Percentiles rank a stretch among this genome's conserved stretches.
Conservation (phyloP, 805 yeast genomes). For the Nakazawaea holstii region DNA sequence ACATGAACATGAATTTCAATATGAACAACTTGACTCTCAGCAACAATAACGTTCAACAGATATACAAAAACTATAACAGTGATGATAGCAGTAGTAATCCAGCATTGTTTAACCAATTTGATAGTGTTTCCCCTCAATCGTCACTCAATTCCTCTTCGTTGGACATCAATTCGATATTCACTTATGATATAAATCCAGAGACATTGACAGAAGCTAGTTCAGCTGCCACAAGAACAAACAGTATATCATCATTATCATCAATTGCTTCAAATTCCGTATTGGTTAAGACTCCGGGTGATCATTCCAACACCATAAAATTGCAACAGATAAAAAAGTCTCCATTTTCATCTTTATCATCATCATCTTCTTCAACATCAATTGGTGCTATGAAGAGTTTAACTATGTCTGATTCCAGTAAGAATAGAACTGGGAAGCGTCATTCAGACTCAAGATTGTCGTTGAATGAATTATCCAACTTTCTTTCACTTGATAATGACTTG, state of each 20-base stretch:
- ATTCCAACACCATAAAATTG: background rate
- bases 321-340: background rate
- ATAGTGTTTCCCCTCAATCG: background rate
- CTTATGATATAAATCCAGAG: background rate
- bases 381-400: background rate
- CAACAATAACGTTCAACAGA: background rate
- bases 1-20: background rate
- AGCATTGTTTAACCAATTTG: background rate
- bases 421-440: conserved; percentile 8
- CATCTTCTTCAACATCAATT: background rate
- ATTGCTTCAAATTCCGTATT: background rate
- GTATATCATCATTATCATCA: conserved; percentile 7
- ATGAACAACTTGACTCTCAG: background rate
- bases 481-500: conserved; percentile 41
- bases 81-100: background rate
- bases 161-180: conserved; percentile 1
- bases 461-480: conserved; percentile 46
- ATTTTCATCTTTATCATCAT: background rate
- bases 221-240: conserved; percentile 2
- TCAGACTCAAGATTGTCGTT: conserved; percentile 53
- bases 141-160: background rate
- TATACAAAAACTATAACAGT: background rate
- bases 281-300: background rate
- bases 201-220: background rate
- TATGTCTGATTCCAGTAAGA: background rate